Percentiles rank a stretch among this genome's conserved stretches.
These are phyloP conservation scores for Coemansia sp. DNA, from an alignment of 192 early-diverging fungal species.

Conservation along the genomic window DNA sequence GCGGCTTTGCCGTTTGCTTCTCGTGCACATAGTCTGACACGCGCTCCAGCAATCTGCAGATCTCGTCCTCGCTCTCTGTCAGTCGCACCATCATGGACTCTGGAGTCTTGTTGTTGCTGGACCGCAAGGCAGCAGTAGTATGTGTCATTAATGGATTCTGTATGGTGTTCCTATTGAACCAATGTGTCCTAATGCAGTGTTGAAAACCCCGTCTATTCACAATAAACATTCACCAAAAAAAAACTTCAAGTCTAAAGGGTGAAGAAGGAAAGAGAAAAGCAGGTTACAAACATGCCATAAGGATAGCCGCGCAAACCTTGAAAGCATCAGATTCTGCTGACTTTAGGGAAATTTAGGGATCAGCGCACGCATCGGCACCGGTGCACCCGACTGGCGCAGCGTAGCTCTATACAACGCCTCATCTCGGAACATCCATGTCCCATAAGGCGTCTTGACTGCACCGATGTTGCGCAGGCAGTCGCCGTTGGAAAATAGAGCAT, in stretches of 20 bases:
- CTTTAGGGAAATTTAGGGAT: constrained; percentile 26
- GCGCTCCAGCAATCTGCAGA: constrained; percentile 66
- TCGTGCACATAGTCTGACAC: constrained; percentile 60
- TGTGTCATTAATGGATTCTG: too few species aligned
- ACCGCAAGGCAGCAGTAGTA: too few species aligned
- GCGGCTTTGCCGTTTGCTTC: constrained; percentile 49
- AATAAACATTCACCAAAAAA: too few species aligned
- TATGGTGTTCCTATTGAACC: too few species aligned
- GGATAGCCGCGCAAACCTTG: too few species aligned
- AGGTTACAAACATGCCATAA: too few species aligned
- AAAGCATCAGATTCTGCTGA: too few species aligned
- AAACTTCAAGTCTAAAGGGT: too few species aligned
- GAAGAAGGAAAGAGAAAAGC: too few species aligned
- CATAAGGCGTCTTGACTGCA: constrained; percentile 27
- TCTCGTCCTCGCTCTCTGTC: constrained; percentile 60
- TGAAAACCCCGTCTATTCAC: too few species aligned
- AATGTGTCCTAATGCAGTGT: too few species aligned
- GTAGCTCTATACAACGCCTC: constrained; percentile 37
- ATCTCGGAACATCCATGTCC: constrained; percentile 40
- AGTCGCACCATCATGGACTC: constrained; percentile 50
- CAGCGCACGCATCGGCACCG: constrained; percentile 30
- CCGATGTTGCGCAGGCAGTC: constrained; percentile 41
- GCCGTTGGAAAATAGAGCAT: background rate
- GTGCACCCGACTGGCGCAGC: constrained; percentile 41
- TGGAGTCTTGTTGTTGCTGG: background rate